Evolutionary conservation across 345 rosid species (phyloP), one percentile per base, ranked within the genome.

Genomic region (Bruguiera parviflora): DNA sequence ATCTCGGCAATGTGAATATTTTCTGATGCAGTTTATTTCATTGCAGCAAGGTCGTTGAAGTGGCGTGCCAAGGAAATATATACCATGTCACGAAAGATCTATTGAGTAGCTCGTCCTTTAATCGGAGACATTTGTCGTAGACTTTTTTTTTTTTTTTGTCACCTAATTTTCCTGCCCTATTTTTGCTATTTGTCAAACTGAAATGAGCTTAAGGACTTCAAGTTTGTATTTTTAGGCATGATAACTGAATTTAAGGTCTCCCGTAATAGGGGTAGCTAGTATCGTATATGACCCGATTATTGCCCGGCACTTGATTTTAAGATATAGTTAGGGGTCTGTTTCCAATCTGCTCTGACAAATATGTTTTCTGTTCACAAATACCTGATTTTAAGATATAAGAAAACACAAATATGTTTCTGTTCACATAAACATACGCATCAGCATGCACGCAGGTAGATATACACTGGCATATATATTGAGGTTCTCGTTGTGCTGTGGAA

Each of bases 401-500:
- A 6, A 35, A 35, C 6, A 9, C 39, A 7, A 35, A 35, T 35
- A 6, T 27, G 28, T 27, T 27, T 27, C 47, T 39, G 16, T 39
- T 37, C 32, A 31, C 32, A 31, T 31, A 31, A 3, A 31, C 4
- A 31, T 31, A 31, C 5, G 32, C 32, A 31, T 31, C 4, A 0
- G 32, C 5, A 31, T 31, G 5, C 28, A 31, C 5, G 4, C 32
- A 4, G 0, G 32, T 31, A 3, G 32, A 29, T 3, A 29, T 29
- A 29, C 32, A 29, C 32, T 0, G 5, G 27, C 28, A 25, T 13
- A 19, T 65, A 95, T 80, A 66, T 95, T 92, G 61, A 95, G 86
- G 66, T 97, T 92, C 83, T 95, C 98, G 75, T 95, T 92, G 80
- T 90, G 99, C 92, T 85, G 85, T 0, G 88, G 76, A 80, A 92